phyloP scores from a whole-genome alignment of 495 filamentous ascomycete species.

The Aeminium ludgeri region DNA sequence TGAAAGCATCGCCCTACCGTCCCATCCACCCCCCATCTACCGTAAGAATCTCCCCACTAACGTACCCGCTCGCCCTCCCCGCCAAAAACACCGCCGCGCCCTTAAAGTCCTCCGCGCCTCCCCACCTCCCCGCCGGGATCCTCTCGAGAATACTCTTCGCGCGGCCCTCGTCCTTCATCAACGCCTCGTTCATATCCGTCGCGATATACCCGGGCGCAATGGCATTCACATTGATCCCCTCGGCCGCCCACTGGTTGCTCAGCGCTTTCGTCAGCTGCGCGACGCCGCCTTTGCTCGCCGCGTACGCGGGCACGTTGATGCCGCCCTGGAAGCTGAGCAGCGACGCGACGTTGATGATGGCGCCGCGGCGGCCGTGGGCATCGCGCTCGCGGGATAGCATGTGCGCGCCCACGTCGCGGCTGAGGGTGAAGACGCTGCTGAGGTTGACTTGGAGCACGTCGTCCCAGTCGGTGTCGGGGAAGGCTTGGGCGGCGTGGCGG shows the following conservation, averaged over 20 bases:
- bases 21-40: constrained; percentile 96
- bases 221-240: constrained; percentile 42
- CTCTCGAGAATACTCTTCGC: constrained; percentile 58
- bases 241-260: constrained; percentile 68
- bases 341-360: constrained; percentile 74
- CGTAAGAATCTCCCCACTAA: constrained; percentile 61
- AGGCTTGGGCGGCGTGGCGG: constrained; percentile 57
- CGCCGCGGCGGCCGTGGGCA: constrained; percentile 43
- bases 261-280: constrained; percentile 76
- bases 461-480: constrained; percentile 71
- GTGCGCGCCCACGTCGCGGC: constrained; percentile 71
- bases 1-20: too few species aligned
- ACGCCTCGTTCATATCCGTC: constrained; percentile 80
- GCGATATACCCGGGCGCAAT: constrained; percentile 55
- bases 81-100: constrained; percentile 67
- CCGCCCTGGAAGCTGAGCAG: constrained; percentile 84
- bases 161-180: constrained; percentile 55
- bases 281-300: constrained; percentile 75
- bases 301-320: constrained; percentile 78
- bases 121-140: constrained; percentile 81
- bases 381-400: constrained; percentile 46
- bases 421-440: constrained; percentile 63
- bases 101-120: constrained; percentile 75
- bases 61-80: constrained; percentile 58
- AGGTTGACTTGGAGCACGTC: constrained; percentile 79